These are phyloP conservation scores for Salix koriyanagi DNA, from an alignment of 345 rosid genomes.

Conservation along the genomic window DNA sequence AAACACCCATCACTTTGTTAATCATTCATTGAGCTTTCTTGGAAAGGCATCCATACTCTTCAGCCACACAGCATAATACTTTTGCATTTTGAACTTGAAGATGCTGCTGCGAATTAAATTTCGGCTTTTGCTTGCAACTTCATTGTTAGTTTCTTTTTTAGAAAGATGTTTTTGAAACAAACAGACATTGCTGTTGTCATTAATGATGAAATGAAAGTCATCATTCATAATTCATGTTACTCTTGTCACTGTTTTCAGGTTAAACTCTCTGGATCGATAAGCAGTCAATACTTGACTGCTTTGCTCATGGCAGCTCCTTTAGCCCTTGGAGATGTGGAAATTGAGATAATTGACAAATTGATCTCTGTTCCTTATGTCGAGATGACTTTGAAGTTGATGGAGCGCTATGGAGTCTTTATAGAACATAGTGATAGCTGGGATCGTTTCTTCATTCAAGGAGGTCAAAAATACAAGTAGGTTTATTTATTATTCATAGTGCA, in stretches of 20 bases:
- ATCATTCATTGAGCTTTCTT: background rate
- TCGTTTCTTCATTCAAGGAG: conserved; percentile 68
- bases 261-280: conserved; percentile 87
- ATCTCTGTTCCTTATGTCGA: conserved; percentile 95
- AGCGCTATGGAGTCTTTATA: conserved; percentile 71
- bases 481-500: background rate
- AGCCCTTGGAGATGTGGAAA: conserved; percentile 87
- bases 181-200: background rate
- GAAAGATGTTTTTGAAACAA: background rate
- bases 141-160: background rate
- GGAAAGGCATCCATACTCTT: background rate
- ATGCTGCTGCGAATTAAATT: background rate
- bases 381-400: conserved; percentile 96
- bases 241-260: conserved; percentile 51
- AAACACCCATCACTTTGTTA: background rate
- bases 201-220: background rate
- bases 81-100: background rate
- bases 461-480: conserved; percentile 84
- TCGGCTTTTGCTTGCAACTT: background rate
- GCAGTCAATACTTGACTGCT: conserved; percentile 97
- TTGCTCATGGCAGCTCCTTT: conserved; percentile 95
- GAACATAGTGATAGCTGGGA: conserved; percentile 85
- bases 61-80: background rate
- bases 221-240: conserved; percentile 11
- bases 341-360: conserved; percentile 79